Evolutionary conservation across 2,329 filamentous ascomycete species (phyloP).

Genomic region (Colletotrichum sp.): DNA sequence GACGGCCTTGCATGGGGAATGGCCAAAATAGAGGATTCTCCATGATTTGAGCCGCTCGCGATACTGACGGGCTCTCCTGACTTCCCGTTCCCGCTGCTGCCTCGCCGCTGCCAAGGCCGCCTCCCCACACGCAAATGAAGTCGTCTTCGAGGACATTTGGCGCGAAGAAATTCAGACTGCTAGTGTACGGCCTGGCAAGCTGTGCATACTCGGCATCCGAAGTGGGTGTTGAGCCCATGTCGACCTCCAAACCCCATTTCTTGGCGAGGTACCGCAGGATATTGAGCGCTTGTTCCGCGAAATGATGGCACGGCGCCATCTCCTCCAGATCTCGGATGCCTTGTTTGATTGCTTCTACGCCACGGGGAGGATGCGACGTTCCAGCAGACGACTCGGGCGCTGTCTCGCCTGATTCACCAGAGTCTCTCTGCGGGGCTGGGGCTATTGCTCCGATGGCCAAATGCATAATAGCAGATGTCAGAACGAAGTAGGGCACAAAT

Average conservation of each 20-base stretch:
- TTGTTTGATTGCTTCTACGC: slow-evolving; percentile 52
- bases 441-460: slow-evolving; percentile 55
- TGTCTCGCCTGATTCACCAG: neutral
- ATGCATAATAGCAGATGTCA: slow-evolving; percentile 66
- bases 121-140: slow-evolving; percentile 53
- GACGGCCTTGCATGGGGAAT: slow-evolving; percentile 64
- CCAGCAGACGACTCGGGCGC: slow-evolving; percentile 27
- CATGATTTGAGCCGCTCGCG: slow-evolving; percentile 38
- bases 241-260: slow-evolving; percentile 63
- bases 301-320: slow-evolving; percentile 66
- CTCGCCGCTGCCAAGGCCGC: slow-evolving; percentile 12
- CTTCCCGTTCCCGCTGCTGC: neutral
- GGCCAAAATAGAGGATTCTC: slow-evolving; percentile 66
- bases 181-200: slow-evolving; percentile 51
- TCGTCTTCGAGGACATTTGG: slow-evolving; percentile 55
- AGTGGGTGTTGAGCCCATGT: slow-evolving; percentile 38
- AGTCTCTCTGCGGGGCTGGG: slow-evolving; percentile 17
- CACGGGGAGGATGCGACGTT: slow-evolving; percentile 41
- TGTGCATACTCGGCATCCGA: slow-evolving; percentile 40
- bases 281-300: slow-evolving; percentile 64
- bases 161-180: slow-evolving; percentile 62
- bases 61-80: slow-evolving; percentile 11
- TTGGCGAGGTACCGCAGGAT: slow-evolving; percentile 63
- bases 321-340: slow-evolving; percentile 63
- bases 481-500: slow-evolving; percentile 67